Conservation (phyloP, 495 filamentous ascomycete species). For the Tuber aestivum region DNA sequence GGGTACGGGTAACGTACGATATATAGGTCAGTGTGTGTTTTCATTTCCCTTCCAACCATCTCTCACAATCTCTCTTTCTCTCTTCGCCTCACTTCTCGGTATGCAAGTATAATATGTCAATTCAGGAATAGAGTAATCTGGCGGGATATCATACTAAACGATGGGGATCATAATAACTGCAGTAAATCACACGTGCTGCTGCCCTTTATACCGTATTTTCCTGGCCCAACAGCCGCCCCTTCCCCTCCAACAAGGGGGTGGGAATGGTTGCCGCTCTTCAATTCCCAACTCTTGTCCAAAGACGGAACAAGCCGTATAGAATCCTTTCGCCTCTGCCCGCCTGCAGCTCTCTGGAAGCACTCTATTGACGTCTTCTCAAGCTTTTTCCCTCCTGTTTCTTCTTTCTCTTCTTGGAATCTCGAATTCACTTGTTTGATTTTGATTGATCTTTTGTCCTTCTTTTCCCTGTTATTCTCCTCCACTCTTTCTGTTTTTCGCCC, state of each 20-base stretch:
- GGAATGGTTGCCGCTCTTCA: constrained; percentile 7
- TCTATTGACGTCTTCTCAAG: constrained; percentile 23
- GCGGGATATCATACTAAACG: not conserved
- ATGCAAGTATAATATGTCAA: not conserved
- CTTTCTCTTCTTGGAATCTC: constrained; percentile 9
- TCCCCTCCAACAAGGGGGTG: not conserved
- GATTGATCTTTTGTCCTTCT: constrained; percentile 15
- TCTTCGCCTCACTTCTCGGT: not conserved
- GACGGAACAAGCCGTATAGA: constrained; percentile 30
- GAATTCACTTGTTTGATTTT: constrained; percentile 7
- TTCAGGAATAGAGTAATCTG: not conserved
- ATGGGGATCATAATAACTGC: constrained; percentile 2
- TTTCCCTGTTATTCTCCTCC: constrained; percentile 16
- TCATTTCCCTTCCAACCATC: not conserved
- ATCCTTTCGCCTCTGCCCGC: constrained; percentile 32
- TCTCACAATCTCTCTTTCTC: not conserved
- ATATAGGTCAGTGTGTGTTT: not conserved
- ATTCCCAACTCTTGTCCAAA: constrained; percentile 15
- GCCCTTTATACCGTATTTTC: not conserved
- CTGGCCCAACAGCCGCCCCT: not conserved
- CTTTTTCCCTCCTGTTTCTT: not conserved
- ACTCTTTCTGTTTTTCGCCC: not conserved
- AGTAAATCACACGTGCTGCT: not conserved
- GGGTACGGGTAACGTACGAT: not conserved
- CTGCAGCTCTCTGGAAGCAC: constrained; percentile 28